Conservation (phyloP, 768 basidiomycete species). For the Lentinula aciculospora region DNA sequence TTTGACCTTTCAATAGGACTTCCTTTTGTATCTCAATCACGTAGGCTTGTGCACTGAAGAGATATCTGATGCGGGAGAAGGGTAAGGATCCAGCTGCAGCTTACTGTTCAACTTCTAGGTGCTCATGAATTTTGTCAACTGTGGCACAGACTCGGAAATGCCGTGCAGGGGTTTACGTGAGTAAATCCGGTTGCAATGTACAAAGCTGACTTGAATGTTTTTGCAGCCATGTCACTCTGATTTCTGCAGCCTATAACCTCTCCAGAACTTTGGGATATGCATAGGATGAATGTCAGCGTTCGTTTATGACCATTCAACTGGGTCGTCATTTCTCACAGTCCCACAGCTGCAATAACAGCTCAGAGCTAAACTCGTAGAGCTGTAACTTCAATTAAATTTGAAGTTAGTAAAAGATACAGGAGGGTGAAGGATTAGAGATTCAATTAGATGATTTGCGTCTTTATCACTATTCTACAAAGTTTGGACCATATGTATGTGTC, state of each 20-base stretch:
- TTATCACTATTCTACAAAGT: no score
- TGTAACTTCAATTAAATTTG: no score
- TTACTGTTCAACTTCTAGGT: neutral
- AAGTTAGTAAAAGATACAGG: no score
- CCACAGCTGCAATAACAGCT: no score
- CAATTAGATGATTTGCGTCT: no score
- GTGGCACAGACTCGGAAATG: constrained; percentile 66
- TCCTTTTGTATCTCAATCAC: constrained; percentile 80
- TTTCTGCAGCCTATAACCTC: constrained; percentile 80
- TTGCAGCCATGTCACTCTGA: constrained; percentile 72
- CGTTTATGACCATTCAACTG: neutral
- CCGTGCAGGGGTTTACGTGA: constrained; percentile 87
- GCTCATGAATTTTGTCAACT: constrained; percentile 1
- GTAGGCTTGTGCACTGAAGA: constrained; percentile 84
- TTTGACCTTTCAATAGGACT: constrained; percentile 42
- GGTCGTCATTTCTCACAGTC: no score
- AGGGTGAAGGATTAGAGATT: no score
- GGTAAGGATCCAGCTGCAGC: constrained; percentile 28
- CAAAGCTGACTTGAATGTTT: neutral
- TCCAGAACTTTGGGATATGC: constrained; percentile 45
- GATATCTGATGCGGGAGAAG: constrained; percentile 81
- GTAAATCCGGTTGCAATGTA: constrained; percentile 19
- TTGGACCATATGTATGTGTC: no score
- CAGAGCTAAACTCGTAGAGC: no score
- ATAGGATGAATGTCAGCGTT: neutral